Evolutionary conservation across 2,329 filamentous ascomycete species (phyloP), one percentile per base, ranked within the genome.

Genomic region (Monilinia laxa): DNA sequence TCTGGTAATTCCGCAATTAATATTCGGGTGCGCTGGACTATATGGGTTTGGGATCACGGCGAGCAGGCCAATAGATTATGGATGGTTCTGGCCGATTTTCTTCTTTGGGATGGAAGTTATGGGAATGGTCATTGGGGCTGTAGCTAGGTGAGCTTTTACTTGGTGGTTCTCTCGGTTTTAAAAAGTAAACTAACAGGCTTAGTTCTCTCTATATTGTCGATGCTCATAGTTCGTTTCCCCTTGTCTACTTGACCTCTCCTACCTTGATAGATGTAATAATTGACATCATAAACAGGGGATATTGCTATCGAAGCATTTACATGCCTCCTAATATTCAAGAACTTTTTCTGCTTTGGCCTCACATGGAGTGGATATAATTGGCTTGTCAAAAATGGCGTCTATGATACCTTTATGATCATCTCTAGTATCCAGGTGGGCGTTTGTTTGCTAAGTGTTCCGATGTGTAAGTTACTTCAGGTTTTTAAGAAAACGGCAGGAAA

Each of bases 41-140:
- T 97, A 91, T 74, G 92, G 93, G 0, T 97, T 96, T 73, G 93
- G 91, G 0, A 85, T 90, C 70, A 92, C 91, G 0, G 83, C 88
- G 0, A 81, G 84, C 35, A 82, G 91, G 63, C 83, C 87, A 80
- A 56, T 80, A 60, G 80, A 82, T 68, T 95, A 90, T 75, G 83
- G 87, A 42, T 96, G 90, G 84, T 81, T 88, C 25, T 54, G 71
- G 67, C 90, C 92, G 0, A 86, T 94, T 63, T 84, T 92, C 56
- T 97, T 95, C 77, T 95, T 97, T 72, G 90, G 85, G 0, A 84
- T 95, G 65, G 92, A 95, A 75, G 91, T 97, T 11, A 88, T 90
- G 68, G 92, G 92, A 2, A 97, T 97, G 92, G 92, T 97, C 0
- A 88, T 96, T 75, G 93, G 93, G 0, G 92, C 93, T 1, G 92